phyloP scores from a whole-genome alignment of 1,284 basidiomycete genomes.

The Cryptococcus sp. region DNA sequence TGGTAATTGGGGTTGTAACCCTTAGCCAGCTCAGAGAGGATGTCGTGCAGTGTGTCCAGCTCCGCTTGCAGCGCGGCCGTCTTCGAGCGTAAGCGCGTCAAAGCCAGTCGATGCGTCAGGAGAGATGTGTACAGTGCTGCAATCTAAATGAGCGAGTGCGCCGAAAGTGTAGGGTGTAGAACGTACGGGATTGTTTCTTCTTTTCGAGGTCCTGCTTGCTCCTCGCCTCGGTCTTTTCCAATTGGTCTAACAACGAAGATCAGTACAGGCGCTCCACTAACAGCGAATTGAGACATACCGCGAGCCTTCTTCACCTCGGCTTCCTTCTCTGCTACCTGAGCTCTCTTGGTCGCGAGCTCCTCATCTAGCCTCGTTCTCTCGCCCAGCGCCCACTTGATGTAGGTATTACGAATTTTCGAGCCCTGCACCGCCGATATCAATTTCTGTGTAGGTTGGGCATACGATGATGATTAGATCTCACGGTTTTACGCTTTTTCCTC shows the following conservation, averaged over 20 bases:
- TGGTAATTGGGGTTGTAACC: conserved; percentile 95
- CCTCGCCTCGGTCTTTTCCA: conserved; percentile 38
- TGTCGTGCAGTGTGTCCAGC: conserved; percentile 76
- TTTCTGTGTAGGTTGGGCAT: not conserved
- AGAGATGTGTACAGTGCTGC: conserved; percentile 79
- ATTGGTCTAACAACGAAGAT: conserved; percentile 21
- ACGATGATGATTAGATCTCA: conserved; percentile 51
- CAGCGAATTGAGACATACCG: conserved; percentile 19
- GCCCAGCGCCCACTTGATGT: conserved; percentile 81
- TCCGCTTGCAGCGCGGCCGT: conserved; percentile 72
- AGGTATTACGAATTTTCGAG: conserved; percentile 83
- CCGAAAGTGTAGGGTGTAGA: not conserved
- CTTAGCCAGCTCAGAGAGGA: conserved; percentile 75
- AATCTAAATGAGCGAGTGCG: conserved; percentile 6
- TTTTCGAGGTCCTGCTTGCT: conserved; percentile 61
- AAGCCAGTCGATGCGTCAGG: conserved; percentile 69
- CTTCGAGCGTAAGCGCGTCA: conserved; percentile 73
- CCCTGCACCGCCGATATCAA: conserved; percentile 61
- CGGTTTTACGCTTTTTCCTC: conserved; percentile 76
- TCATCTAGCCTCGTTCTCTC: conserved; percentile 79
- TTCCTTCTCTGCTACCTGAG: conserved; percentile 68
- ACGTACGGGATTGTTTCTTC: conserved; percentile 82
- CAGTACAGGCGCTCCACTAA: not conserved
- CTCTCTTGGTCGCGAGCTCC: conserved; percentile 61
- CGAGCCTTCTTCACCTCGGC: conserved; percentile 47